Evolutionary conservation across 805 yeast genomes (phyloP).

Genomic region (Saccharomycopsis schoenii): DNA sequence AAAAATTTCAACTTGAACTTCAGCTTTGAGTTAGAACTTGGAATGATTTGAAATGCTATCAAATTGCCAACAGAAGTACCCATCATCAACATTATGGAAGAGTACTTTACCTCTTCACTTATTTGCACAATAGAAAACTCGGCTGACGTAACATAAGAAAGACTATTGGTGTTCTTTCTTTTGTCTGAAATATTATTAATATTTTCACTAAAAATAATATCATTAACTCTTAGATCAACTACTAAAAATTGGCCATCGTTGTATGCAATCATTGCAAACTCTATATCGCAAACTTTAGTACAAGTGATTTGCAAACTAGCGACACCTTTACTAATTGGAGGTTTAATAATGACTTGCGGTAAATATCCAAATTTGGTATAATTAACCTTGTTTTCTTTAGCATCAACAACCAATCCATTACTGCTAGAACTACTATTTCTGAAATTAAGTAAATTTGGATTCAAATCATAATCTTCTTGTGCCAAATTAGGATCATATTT

Average conservation of each 20-base stretch:
- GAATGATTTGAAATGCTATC: constrained; percentile 52
- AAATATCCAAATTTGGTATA: constrained; percentile 49
- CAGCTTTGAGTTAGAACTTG: constrained; percentile 35
- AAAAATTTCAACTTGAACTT: constrained; percentile 47
- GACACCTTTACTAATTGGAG: constrained; percentile 20
- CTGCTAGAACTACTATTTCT: not conserved
- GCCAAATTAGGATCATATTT: constrained; percentile 29
- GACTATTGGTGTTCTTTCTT: constrained; percentile 21
- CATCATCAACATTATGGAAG: constrained; percentile 61
- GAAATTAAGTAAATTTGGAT: constrained; percentile 2
- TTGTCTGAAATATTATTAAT: constrained; percentile 23
- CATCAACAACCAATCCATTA: constrained; percentile 14
- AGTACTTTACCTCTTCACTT: constrained; percentile 50
- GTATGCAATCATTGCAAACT: constrained; percentile 69
- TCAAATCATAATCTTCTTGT: constrained; percentile 20
- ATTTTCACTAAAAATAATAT: constrained; percentile 41
- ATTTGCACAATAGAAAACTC: constrained; percentile 67
- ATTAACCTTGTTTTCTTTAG: constrained; percentile 30
- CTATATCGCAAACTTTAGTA: constrained; percentile 60
- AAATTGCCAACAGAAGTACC: constrained; percentile 76
- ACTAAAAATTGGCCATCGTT: constrained; percentile 64
- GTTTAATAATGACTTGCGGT: constrained; percentile 41
- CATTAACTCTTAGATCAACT: constrained; percentile 68
- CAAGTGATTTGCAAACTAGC: constrained; percentile 43
- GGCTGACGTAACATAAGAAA: constrained; percentile 39